Conservation (phyloP, 106 monocot genomes). For the Amphibolis antarctica region DNA sequence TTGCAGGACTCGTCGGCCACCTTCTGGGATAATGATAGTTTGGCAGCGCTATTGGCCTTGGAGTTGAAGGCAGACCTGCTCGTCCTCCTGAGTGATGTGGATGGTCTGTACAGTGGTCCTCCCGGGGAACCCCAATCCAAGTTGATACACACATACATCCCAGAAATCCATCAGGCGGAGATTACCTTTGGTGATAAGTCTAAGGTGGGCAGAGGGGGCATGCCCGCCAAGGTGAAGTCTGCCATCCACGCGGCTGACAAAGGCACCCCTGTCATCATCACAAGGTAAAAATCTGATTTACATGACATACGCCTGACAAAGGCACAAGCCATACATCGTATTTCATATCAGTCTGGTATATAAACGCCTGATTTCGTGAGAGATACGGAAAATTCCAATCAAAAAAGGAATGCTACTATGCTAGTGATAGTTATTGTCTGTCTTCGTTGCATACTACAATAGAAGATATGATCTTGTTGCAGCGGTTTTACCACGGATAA, state of each 20-base stretch:
- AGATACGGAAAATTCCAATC: too few relatives aligned
- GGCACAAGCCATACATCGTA: too few relatives aligned
- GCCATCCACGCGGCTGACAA: conserved; percentile 58
- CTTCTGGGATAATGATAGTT: conserved; percentile 99
- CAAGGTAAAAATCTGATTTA: conserved; percentile 44
- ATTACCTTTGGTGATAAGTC: conserved; percentile 98
- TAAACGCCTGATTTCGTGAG: too few relatives aligned
- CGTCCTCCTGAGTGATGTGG: conserved; percentile 91
- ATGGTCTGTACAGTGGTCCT: conserved; percentile 88
- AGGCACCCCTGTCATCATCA: conserved; percentile 78
- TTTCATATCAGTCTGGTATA: too few relatives aligned
- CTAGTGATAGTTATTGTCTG: too few relatives aligned
- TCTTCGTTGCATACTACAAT: too few relatives aligned
- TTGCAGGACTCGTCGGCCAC: conserved; percentile 89
- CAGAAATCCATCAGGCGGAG: conserved; percentile 63
- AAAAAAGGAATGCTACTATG: too few relatives aligned
- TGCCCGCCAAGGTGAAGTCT: conserved; percentile 89
- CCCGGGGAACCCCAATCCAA: conserved; percentile 73
- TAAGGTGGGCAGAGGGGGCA: conserved; percentile 89
- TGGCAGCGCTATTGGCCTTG: conserved; percentile 72
- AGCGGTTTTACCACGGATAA: conserved; percentile 78
- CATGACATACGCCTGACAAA: too few relatives aligned
- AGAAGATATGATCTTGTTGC: conserved; percentile 10
- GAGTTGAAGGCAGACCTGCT: conserved; percentile 95
- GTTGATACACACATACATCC: conserved; percentile 81